Conservation (phyloP, 305 asterid species). For the Withania somnifera region DNA sequence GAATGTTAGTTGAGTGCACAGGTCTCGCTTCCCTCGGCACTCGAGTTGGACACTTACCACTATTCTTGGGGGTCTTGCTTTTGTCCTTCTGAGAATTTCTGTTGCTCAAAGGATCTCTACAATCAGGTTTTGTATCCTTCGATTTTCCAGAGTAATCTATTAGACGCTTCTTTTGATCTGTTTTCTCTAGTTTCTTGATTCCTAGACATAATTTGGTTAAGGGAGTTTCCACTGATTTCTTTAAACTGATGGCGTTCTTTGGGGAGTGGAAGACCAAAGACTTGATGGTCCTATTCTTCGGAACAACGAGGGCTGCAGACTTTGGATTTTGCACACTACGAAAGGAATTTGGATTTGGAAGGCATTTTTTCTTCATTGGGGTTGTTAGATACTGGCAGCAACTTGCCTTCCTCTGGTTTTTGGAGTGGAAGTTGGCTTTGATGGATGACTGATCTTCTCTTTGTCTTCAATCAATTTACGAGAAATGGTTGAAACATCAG, state of each 20-base stretch:
- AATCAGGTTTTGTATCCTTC: slow-evolving; percentile 13
- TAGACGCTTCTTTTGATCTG: slow-evolving; percentile 46
- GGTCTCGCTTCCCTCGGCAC: slow-evolving; percentile 19
- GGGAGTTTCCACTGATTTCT: slow-evolving; percentile 59
- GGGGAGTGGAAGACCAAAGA: slow-evolving; percentile 63
- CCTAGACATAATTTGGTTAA: slow-evolving; percentile 47
- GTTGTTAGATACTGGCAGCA: slow-evolving; percentile 86
- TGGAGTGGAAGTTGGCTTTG: slow-evolving; percentile 45
- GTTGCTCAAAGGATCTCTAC: slow-evolving; percentile 11
- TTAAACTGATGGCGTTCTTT: slow-evolving; percentile 38
- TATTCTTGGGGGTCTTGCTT: slow-evolving; percentile 12
- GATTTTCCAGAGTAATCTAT: slow-evolving; percentile 31
- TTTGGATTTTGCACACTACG: slow-evolving; percentile 63
- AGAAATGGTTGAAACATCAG: slow-evolving; percentile 43
- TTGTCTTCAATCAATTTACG: slow-evolving; percentile 32
- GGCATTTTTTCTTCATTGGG: slow-evolving; percentile 55
- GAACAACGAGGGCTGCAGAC: slow-evolving; percentile 27
- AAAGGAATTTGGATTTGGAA: slow-evolving; percentile 30
- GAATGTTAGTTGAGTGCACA: slow-evolving; percentile 19
- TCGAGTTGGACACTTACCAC: slow-evolving; percentile 8
- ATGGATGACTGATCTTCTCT: slow-evolving; percentile 27
- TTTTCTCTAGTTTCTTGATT: slow-evolving; percentile 59
- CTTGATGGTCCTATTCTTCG: slow-evolving; percentile 36
- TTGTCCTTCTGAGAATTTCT: slow-evolving; percentile 22
- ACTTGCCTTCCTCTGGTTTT: slow-evolving; percentile 54